Evolutionary conservation across 371 early-diverging fungal genomes (phyloP).

Genomic region (Syncephalastrum monosporum): DNA sequence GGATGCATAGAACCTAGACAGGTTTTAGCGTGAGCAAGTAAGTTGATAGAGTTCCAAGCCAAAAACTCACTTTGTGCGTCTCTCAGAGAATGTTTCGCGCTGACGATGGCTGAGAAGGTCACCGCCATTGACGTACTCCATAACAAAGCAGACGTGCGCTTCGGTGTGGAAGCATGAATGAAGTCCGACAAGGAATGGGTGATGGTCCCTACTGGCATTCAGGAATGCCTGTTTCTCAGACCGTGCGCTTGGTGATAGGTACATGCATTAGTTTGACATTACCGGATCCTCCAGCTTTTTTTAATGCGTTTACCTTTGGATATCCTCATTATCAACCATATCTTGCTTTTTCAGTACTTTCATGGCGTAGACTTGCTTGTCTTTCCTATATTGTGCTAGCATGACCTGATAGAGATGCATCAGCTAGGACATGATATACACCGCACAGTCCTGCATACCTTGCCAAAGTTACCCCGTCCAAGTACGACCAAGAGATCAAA

Average conservation of each 20-base stretch:
- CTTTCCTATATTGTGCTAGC: conserved; percentile 87
- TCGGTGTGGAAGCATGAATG: conserved; percentile 96
- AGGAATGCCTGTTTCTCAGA: conserved; percentile 94
- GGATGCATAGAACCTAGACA: conserved; percentile 85
- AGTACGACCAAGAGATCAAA: conserved; percentile 92
- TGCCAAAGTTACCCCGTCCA: conserved; percentile 98
- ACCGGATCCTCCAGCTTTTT: not conserved
- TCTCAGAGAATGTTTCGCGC: conserved; percentile 81
- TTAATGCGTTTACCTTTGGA: conserved; percentile 57
- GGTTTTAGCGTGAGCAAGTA: not conserved
- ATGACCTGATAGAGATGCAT: conserved; percentile 75
- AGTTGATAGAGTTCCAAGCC: not conserved
- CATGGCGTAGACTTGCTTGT: conserved; percentile 86
- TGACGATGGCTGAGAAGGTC: conserved; percentile 98
- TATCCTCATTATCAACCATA: conserved; percentile 90
- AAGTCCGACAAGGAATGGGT: conserved; percentile 96
- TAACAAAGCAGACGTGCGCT: conserved; percentile 93
- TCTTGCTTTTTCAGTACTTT: conserved; percentile 97
- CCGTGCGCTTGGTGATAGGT: conserved; percentile 59
- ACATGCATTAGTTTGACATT: not conserved
- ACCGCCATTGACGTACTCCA: conserved; percentile 99
- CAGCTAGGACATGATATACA: not conserved
- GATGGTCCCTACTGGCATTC: conserved; percentile 82
- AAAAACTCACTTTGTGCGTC: conserved; percentile 70
- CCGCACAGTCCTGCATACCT: conserved; percentile 50